Percentiles rank a stretch among this genome's conserved stretches.
Conservation (phyloP, 2,329 filamentous ascomycete species). For the Canariomyces notabilis region DNA sequence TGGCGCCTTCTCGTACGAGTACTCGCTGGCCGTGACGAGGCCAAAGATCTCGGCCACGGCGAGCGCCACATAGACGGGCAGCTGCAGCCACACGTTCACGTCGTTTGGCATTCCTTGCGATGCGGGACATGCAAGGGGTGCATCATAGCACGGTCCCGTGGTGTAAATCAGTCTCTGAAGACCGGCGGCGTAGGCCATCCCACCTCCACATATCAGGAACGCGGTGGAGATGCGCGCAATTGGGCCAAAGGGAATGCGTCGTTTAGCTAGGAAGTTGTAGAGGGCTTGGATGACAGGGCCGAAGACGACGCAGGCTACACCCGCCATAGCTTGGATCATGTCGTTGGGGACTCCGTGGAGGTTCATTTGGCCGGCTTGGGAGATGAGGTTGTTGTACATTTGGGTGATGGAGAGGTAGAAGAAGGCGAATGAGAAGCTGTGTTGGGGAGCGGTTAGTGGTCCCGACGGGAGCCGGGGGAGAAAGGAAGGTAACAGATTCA, state of each 20-base stretch:
- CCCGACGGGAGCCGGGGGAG: neutral
- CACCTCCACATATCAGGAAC: constrained; percentile 39
- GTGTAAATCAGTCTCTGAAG: constrained; percentile 47
- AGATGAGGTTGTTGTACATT: constrained; percentile 52
- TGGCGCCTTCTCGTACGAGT: constrained; percentile 39
- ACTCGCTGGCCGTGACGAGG: constrained; percentile 38
- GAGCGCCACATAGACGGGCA: constrained; percentile 39
- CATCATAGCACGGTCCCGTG: constrained; percentile 39
- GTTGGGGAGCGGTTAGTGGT: neutral
- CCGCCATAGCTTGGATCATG: constrained; percentile 42
- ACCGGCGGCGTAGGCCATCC: constrained; percentile 48
- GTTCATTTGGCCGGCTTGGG: constrained; percentile 46
- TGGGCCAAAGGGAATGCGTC: constrained; percentile 42
- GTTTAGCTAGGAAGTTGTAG: constrained; percentile 41
- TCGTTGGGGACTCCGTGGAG: constrained; percentile 48
- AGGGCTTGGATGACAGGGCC: constrained; percentile 42
- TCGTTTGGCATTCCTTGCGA: constrained; percentile 31
- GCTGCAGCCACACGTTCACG: constrained; percentile 41
- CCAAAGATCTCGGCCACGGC: constrained; percentile 40
- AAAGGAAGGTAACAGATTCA: neutral
- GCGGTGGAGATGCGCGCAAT: constrained; percentile 40
- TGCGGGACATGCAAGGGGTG: constrained; percentile 29
- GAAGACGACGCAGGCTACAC: constrained; percentile 44
- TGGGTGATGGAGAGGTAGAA: constrained; percentile 56
- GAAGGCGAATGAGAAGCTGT: constrained; percentile 45